Evolutionary conservation across 768 basidiomycete genomes (phyloP), one percentile per base, ranked within the genome.

Genomic region (Zangia roseola): DNA sequence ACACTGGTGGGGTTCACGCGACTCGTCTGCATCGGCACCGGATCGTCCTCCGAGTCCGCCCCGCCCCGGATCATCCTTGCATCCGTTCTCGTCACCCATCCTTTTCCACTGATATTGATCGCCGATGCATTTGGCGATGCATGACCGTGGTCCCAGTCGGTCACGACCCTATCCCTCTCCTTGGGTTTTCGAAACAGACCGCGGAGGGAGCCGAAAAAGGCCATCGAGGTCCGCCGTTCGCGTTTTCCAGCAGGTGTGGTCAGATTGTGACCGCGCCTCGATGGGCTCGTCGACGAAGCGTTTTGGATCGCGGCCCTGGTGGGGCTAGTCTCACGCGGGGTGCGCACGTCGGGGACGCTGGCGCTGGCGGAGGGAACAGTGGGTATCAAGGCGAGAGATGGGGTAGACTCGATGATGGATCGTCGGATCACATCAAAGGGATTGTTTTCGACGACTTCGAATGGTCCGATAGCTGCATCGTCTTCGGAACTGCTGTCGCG

Each of bases 51-150:
- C 5, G 57, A 62, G 26, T 53, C 46, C 21, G 10, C 19, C 43
- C 33, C 24, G 31, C 4, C 34, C 4, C 16, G 23, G 17, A 42
- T 47, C 26, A 64, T 37, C 40, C 58, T 24, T 4, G 54, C 54
- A 31, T 67, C 67, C 38, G 65, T 67, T 26, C 65, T 45, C 16
- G 67, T 64, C n/a, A 64, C 58, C 67, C 67, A 69, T 4, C 55
- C 28, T 2, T 20, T 43, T 8, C 35, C 40, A 12, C 39, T 49
- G 13, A 23, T n/a, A 30, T 31, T 26, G 33, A 8, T 16, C 46
- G 30, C 34, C 40, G 31, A 31, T 3, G 19, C 9, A 1, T 12
- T 34, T 5, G 57, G 47, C 12, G 61, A 47, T 4, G 34, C 8
- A 20, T 8, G 24, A 5, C 10, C 44, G 3, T 50, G 59, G 4